A percentile compares a stretch with the other conserved stretches of the same genome.
These are phyloP conservation scores for Botryotinia narcissicola DNA, from an alignment of 2,329 filamentous ascomycete genomes.

Conservation along the genomic window DNA sequence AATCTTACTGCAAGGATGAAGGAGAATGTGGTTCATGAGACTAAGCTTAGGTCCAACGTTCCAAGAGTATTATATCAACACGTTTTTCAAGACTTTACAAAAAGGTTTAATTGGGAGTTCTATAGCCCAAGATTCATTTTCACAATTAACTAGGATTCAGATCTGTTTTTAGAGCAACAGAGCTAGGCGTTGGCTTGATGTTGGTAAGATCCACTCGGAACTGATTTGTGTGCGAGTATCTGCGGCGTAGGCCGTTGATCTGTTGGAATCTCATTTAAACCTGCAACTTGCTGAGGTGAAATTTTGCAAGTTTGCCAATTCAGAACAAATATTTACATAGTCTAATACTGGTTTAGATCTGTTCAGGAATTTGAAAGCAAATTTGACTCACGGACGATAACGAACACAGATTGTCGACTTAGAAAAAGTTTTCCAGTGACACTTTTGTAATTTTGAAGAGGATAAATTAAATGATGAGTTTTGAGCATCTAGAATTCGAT, in stretches of 20 bases:
- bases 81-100: fast-evolving
- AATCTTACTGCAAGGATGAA: fast-evolving
- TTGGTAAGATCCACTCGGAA: not conserved
- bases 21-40: not conserved
- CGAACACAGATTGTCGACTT: fast-evolving
- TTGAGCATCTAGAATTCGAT: not conserved
- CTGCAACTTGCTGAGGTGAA: not conserved
- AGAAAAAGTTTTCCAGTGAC: not conserved
- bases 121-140: not conserved
- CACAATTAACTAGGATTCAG: not conserved
- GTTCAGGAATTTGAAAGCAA: not conserved
- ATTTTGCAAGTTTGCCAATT: not conserved
- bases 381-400: not conserved
- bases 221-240: not conserved
- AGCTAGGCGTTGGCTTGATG: not conserved
- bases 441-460: not conserved
- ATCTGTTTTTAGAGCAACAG: not conserved
- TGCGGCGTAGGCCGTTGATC: not conserved
- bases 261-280: not conserved
- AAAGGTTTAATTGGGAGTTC: not conserved
- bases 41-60: not conserved
- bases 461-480: fast-evolving
- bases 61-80: not conserved
- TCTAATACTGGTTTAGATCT: not conserved
- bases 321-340: fast-evolving